Evolutionary conservation across 148 eudicot genomes (phyloP).

Genomic region (Arbutus unedo): DNA sequence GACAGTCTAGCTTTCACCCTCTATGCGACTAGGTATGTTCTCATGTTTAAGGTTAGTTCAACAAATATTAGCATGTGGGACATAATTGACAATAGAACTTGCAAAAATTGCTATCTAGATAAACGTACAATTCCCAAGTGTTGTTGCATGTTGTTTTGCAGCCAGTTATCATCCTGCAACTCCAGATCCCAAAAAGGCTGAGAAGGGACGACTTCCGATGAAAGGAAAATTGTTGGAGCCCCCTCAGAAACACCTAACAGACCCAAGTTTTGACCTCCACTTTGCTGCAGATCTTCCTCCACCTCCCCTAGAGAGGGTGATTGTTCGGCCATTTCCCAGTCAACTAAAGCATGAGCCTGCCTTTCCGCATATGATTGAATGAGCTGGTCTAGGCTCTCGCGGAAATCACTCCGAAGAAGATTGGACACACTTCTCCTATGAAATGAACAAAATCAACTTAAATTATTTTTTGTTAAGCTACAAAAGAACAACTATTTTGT

Average conservation of each 20-base stretch:
- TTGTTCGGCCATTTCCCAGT: slow-evolving; percentile 55
- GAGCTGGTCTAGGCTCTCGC: slow-evolving; percentile 76
- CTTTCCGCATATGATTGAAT: slow-evolving; percentile 83
- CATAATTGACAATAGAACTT: neutral
- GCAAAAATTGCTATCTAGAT: neutral
- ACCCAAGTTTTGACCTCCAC: slow-evolving; percentile 34
- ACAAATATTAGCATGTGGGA: neutral
- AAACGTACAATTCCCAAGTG: slow-evolving; percentile 57
- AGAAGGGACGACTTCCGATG: slow-evolving; percentile 32
- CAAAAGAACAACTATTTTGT: neutral
- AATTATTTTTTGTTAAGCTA: neutral
- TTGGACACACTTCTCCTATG: slow-evolving; percentile 86
- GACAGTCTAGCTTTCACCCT: neutral
- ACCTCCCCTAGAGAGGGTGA: slow-evolving; percentile 24
- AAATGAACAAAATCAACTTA: neutral
- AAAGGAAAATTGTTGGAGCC: slow-evolving; percentile 22
- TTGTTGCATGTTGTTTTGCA: slow-evolving; percentile 35
- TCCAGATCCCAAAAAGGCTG: slow-evolving; percentile 45
- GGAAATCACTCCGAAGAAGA: slow-evolving; percentile 87
- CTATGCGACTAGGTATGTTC: neutral
- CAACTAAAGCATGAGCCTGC: slow-evolving; percentile 56
- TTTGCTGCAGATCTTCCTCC: slow-evolving; percentile 41
- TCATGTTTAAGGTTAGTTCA: neutral
- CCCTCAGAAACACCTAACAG: slow-evolving; percentile 29
- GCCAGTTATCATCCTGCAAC: slow-evolving; percentile 37